Evolutionary conservation across 805 yeast species (phyloP), one percentile per base, ranked within the genome.

Genomic region (Wickerhamiella azyma): DNA sequence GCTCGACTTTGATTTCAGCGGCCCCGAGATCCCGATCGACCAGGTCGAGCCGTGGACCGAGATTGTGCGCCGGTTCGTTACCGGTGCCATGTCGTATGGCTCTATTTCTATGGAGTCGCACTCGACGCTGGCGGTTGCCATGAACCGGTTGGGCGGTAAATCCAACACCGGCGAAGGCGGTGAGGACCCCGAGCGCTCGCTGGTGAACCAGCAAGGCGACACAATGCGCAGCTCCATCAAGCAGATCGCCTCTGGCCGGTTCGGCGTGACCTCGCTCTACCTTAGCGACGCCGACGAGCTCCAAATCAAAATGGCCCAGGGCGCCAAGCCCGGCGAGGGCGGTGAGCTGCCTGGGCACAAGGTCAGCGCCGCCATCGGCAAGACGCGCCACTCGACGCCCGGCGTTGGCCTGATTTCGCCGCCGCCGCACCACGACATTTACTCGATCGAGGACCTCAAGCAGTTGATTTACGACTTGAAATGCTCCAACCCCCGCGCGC

Each of bases 41-140:
- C 97, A 92, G 68, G 98, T 89, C 55, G 98, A 89, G 70, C 98
- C 98, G 39, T 89, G 98, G 98, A 92, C 97, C 32, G 98, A 89
- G 65, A 89, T 89, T 63, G 98, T 88, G 29, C 79, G 96, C 58
- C 76, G 98, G 58, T 92, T 92, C 63, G 88, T 88, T 53, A 88
- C 98, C n/a, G 98, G 98, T 69, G 98, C 98, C 45, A 89, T 89
- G 98, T 88, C 96, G 1, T 89, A 92, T 61, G 98, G 98, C 60
- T 89, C 97, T 41, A 89, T 89, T 60, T 89, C 97, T 4, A 83
- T 88, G 94, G 98, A 89, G 66, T 88, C 96, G 2, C 98, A 89
- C 66, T 85, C 96, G 3, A 89, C 98, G 9, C 70, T 89, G 56
- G 98, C 98, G 11, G 94, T 89, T 47, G 98, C 98, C 40, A 89